A percentile compares a stretch with the other conserved stretches of the same genome.
phyloP scores from a whole-genome alignment of 169 alveolate genomes.

The Plasmodium vinckei region DNA sequence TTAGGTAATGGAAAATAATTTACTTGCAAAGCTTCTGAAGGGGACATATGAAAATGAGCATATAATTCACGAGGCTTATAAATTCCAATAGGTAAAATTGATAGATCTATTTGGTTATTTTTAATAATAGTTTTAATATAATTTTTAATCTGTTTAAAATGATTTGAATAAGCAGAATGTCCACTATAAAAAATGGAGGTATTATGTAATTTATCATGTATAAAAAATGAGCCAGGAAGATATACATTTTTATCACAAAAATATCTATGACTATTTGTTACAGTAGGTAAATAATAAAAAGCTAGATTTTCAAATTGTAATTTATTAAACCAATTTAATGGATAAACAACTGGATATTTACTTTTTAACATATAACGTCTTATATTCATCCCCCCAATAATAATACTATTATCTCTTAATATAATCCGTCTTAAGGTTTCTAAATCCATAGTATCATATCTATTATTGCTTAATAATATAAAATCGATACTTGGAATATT shows the following conservation, averaged over 20 bases:
- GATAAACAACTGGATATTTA: constrained; percentile 72
- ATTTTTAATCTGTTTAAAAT: constrained; percentile 54
- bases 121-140: constrained; percentile 38
- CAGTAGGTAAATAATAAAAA: constrained; percentile 71
- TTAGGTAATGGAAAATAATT: neutral
- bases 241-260: constrained; percentile 63
- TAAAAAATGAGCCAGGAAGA: constrained; percentile 75
- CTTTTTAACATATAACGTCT: constrained; percentile 67
- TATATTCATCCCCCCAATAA: constrained; percentile 75
- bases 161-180: constrained; percentile 72
- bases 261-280: constrained; percentile 64
- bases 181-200: constrained; percentile 75
- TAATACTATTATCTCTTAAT: constrained; percentile 67
- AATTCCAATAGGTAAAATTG: constrained; percentile 74
- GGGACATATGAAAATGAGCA: constrained; percentile 72
- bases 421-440: constrained; percentile 47
- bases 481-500: constrained; percentile 72
- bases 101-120: constrained; percentile 26
- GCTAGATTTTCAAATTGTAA: constrained; percentile 54
- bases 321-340: constrained; percentile 73
- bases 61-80: constrained; percentile 62
- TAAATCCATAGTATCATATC: constrained; percentile 74
- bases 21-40: constrained; percentile 51
- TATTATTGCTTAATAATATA: constrained; percentile 67
- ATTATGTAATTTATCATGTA: constrained; percentile 34